Evolutionary conservation across 495 filamentous ascomycete genomes (phyloP).

Genomic region (Trichodelitschia bisporula): DNA sequence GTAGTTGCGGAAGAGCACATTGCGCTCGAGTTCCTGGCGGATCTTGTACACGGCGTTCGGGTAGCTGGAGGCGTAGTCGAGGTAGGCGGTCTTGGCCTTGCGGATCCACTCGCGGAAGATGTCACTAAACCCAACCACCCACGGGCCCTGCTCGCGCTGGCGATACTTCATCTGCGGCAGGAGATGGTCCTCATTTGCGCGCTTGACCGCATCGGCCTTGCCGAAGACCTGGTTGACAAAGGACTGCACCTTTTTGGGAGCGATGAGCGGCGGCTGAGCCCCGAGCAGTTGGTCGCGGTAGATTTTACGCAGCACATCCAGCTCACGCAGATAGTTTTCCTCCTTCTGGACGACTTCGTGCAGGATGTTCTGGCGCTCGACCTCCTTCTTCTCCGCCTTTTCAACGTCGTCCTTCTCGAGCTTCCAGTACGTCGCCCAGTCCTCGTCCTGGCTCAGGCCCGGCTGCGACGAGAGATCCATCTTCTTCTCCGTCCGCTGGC

Average conservation of each 20-base stretch:
- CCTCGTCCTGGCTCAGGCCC: conserved; percentile 41
- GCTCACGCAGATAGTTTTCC: conserved; percentile 66
- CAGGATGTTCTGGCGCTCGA: conserved; percentile 78
- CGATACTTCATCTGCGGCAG: conserved; percentile 90
- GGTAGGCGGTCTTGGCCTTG: conserved; percentile 69
- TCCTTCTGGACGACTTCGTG: conserved; percentile 94
- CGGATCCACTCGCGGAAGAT: conserved; percentile 98
- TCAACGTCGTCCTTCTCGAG: conserved; percentile 53
- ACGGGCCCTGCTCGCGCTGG: conserved; percentile 90
- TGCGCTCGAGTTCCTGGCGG: conserved; percentile 61
- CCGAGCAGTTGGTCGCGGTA: conserved; percentile 62
- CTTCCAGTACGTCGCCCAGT: conserved; percentile 85
- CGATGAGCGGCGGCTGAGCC: conserved; percentile 60
- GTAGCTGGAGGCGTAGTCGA: conserved; percentile 77
- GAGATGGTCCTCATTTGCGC: conserved; percentile 84
- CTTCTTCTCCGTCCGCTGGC: conserved; percentile 81
- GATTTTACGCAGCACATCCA: conserved; percentile 59
- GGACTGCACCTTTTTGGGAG: conserved; percentile 40
- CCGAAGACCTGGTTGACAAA: conserved; percentile 79
- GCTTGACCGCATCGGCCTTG: conserved; percentile 66
- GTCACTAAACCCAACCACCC: conserved; percentile 82
- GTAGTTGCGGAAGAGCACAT: conserved; percentile 69
- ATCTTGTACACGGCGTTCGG: conserved; percentile 65
- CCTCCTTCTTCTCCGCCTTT: conserved; percentile 52
- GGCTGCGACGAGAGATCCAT: conserved; percentile 55